These are phyloP conservation scores for Claviceps quebecensis DNA, from an alignment of 2,329 filamentous ascomycete genomes.

Conservation along the genomic window DNA sequence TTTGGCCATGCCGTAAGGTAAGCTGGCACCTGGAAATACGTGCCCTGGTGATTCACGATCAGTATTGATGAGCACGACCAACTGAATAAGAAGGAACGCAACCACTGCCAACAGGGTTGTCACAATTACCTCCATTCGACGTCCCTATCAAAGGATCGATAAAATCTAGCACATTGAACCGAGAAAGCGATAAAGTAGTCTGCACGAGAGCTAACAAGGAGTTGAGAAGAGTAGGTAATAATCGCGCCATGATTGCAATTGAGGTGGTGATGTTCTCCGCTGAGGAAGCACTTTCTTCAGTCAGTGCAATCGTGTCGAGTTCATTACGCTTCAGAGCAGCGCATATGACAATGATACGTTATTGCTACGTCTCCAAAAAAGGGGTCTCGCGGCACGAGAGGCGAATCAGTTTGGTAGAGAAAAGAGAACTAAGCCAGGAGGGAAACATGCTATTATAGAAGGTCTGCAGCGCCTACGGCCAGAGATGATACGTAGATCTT, in stretches of 20 bases:
- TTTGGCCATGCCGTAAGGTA: constrained; percentile 18
- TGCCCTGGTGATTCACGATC: constrained; percentile 8
- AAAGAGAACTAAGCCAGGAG: too few species aligned
- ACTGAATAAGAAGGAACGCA: background rate
- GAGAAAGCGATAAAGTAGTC: background rate
- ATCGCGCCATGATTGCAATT: background rate
- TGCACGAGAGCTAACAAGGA: background rate
- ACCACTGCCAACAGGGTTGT: background rate
- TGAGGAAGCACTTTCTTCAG: too few species aligned
- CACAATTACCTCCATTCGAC: constrained; percentile 11
- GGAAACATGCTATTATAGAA: too few species aligned
- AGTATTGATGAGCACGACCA: background rate
- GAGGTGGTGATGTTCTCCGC: background rate
- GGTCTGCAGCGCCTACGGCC: too few species aligned
- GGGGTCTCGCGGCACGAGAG: too few species aligned
- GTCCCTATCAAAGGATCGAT: constrained; percentile 16
- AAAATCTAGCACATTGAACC: constrained; percentile 11
- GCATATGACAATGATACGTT: too few species aligned
- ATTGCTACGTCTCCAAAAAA: too few species aligned
- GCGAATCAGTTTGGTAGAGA: too few species aligned
- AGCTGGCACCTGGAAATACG: constrained; percentile 16
- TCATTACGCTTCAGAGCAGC: too few species aligned
- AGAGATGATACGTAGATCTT: too few species aligned
- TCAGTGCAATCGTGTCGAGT: too few species aligned
- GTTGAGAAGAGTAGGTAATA: background rate